Evolutionary conservation across 2,329 filamentous ascomycete species (phyloP), one percentile per base, ranked within the genome.

Genomic region (Mollisiaceae sp.): DNA sequence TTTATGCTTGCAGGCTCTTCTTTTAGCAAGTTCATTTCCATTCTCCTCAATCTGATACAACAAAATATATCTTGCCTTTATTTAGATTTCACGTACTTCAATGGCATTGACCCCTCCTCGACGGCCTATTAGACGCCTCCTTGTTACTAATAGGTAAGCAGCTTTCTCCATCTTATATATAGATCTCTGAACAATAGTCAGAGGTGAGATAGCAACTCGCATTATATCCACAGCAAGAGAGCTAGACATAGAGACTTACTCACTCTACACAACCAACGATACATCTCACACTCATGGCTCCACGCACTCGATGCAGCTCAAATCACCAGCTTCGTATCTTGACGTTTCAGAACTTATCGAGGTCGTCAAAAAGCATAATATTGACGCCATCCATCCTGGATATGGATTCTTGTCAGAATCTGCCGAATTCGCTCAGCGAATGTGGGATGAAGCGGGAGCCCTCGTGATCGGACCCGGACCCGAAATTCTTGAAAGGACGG

Each of bases 341-440:
- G 78, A 84, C 68, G 82, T 87, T 38, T 65, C 79, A 8, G 74
- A 78, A 8, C 74, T 89, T 0, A 73, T 87, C 8, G 63, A 74
- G 0, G 74, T 88, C 27, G 82, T 76, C 3, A 79, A 81, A 62
- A 77, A 83, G 43, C 74, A 87, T 71, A 68, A 76, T 0, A 85
- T 88, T 71, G 84, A 89, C 74, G 86, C 86, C 18, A 89, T 92
- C 69, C 90, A 92, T 76, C 89, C 89, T 1, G 90, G 90, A 12
- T 92, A 92, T 79, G 90, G 89, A 56, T 91, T 79, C 63, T 79
- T 91, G 67, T 90, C 87, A 72, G 89, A 92, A 77, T 91, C 91
- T 71, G 84, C 89, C 11, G 82, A 80, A 0, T 92, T 92, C 75
- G 88, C 89, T 8, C 82, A 84, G 64, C 86, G 89, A 77, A 90